phyloP scores from a whole-genome alignment of 2,329 filamentous ascomycete species.

The Scedosporium boydii region DNA sequence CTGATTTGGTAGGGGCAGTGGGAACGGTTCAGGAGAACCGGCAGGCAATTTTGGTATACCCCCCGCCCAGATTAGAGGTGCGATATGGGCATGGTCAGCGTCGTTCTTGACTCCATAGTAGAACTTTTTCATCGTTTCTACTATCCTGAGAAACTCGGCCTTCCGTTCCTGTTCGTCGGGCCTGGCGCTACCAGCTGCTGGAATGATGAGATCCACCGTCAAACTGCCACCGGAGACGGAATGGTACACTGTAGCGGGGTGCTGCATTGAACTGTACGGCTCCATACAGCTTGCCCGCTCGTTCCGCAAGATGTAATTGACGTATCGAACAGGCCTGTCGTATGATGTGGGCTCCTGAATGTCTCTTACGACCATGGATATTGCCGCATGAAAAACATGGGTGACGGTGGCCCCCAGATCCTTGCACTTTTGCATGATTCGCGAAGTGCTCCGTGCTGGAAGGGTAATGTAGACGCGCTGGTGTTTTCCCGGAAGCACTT shows the following conservation, averaged over 20 bases:
- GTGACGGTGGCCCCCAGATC: constrained; percentile 16
- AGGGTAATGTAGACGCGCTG: constrained; percentile 16
- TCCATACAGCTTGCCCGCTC: constrained; percentile 16
- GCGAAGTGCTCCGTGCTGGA: constrained; percentile 8
- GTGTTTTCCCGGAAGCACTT: constrained; percentile 13
- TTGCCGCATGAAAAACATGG: constrained; percentile 22
- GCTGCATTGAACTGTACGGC: constrained; percentile 14
- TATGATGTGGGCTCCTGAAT: constrained; percentile 7
- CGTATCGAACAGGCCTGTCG: constrained; percentile 14
- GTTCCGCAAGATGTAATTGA: constrained; percentile 23
- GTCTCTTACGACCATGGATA: constrained; percentile 19
- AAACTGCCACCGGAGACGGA: constrained; percentile 19
- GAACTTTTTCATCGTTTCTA: constrained; percentile 16
- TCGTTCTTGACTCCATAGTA: constrained; percentile 21
- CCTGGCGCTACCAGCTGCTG: background rate
- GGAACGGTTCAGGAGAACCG: constrained; percentile 1
- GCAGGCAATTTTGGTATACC: constrained; percentile 10
- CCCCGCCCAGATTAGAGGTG: constrained; percentile 14
- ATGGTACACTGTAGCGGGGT: constrained; percentile 20
- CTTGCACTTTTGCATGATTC: constrained; percentile 14
- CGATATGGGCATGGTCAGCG: constrained; percentile 17
- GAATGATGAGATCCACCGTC: constrained; percentile 16
- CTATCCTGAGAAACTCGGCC: constrained; percentile 15
- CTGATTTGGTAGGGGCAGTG: constrained; percentile 17
- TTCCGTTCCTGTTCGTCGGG: background rate